These are phyloP conservation scores for Basidiobolus heterosporus DNA, from an alignment of 371 early-diverging fungal genomes.

Conservation along the genomic window DNA sequence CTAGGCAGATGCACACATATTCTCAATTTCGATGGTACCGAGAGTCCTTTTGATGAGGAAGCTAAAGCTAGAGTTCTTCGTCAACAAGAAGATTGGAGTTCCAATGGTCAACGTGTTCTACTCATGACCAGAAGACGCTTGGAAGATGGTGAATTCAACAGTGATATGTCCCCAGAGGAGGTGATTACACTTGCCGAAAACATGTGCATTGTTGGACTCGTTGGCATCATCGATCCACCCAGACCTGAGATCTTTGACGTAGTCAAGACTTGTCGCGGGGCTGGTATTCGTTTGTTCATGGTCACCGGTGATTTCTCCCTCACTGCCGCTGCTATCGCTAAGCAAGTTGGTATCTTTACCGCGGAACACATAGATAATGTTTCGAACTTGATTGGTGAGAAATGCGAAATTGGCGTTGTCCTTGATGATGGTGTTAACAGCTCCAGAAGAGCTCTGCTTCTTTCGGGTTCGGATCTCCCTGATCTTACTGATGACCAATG, in stretches of 20 bases:
- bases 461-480: conserved; percentile 33
- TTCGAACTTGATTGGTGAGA: not conserved
- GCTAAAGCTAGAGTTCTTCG: conserved; percentile 12
- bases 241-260: conserved; percentile 41
- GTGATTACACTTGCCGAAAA: conserved; percentile 8
- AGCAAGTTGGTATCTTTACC: conserved; percentile 41
- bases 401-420: not conserved
- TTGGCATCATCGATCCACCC: conserved; percentile 58
- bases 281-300: conserved; percentile 61
- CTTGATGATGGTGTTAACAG: not conserved
- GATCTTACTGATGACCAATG: conserved; percentile 30
- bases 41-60: conserved; percentile 21
- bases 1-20: conserved; percentile 24
- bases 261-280: conserved; percentile 30
- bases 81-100: conserved; percentile 37
- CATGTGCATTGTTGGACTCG: conserved; percentile 35
- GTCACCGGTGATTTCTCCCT: conserved; percentile 55
- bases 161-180: conserved; percentile 11
- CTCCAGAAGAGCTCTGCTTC: conserved; percentile 16
- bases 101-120: conserved; percentile 47
- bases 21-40: conserved; percentile 19
- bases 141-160: not conserved
- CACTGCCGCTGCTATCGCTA: conserved; percentile 55
- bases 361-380: not conserved
- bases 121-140: conserved; percentile 11